Evolutionary conservation across 345 rosid genomes (phyloP).

Genomic region (Passiflora organensis): DNA sequence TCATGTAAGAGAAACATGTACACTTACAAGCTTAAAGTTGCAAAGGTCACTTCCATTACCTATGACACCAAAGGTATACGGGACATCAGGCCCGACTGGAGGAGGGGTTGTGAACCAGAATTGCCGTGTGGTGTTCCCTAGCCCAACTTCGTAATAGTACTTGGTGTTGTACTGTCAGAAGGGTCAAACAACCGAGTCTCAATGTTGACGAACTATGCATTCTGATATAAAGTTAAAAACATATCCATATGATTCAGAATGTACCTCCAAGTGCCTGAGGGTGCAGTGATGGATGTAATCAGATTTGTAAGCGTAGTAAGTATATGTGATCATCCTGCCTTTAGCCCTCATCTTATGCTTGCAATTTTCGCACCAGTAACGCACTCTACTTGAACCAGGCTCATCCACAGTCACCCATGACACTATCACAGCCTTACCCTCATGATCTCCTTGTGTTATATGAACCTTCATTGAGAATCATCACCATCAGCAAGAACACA

Average conservation of each 20-base stretch:
- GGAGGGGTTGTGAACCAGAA: constrained; percentile 57
- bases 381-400: constrained; percentile 58
- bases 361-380: constrained; percentile 58
- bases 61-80: constrained; percentile 60
- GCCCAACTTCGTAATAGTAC: constrained; percentile 49
- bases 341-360: constrained; percentile 30
- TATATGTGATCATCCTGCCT: constrained; percentile 50
- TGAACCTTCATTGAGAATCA: constrained; percentile 42
- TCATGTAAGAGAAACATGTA: no score
- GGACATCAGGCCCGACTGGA: constrained; percentile 56
- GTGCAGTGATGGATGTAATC: constrained; percentile 83
- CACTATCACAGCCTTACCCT: constrained; percentile 64
- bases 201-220: neutral
- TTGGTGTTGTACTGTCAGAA: constrained; percentile 40
- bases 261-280: constrained; percentile 61
- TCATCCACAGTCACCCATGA: constrained; percentile 78
- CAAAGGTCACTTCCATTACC: constrained; percentile 25
- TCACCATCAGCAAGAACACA: neutral
- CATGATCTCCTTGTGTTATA: constrained; percentile 83
- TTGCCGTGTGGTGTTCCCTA: constrained; percentile 33
- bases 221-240: no score
- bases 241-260: neutral
- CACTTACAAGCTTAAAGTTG: no score
- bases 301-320: constrained; percentile 58
- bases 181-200: neutral